phyloP scores from a whole-genome alignment of 148 eudicot genomes.

The Gaultheria prostrata region DNA sequence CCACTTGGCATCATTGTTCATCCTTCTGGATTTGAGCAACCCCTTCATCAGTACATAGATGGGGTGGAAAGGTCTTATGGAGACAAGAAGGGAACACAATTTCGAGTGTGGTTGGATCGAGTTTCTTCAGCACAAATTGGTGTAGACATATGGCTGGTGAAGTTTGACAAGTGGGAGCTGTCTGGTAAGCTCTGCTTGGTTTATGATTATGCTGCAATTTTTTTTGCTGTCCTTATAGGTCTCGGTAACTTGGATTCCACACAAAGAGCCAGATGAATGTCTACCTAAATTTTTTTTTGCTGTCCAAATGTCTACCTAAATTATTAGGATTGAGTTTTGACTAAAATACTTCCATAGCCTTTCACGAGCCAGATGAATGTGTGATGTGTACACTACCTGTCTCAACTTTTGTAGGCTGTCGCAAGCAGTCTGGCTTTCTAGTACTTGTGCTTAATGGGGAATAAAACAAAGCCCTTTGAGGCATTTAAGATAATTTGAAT shows the following conservation, averaged over 20 bases:
- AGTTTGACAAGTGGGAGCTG: constrained; percentile 57
- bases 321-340: background rate
- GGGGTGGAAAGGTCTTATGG: constrained; percentile 37
- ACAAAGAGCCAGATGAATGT: background rate
- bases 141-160: constrained; percentile 57
- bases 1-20: constrained; percentile 32
- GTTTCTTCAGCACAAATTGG: constrained; percentile 42
- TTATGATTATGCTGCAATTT: background rate
- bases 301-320: background rate
- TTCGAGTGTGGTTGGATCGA: constrained; percentile 41
- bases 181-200: constrained; percentile 31
- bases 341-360: background rate
- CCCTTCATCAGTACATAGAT: constrained; percentile 36
- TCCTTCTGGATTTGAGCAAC: constrained; percentile 35
- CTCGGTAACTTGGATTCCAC: background rate
- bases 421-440: background rate
- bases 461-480: background rate
- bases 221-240: background rate
- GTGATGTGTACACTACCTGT: background rate
- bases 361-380: background rate
- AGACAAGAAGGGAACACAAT: constrained; percentile 38
- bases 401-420: background rate
- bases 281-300: background rate
- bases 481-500: background rate
- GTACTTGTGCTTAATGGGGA: background rate